Evolutionary conservation across 495 filamentous ascomycete genomes (phyloP).

Genomic region (Chaetomium fimeti): DNA sequence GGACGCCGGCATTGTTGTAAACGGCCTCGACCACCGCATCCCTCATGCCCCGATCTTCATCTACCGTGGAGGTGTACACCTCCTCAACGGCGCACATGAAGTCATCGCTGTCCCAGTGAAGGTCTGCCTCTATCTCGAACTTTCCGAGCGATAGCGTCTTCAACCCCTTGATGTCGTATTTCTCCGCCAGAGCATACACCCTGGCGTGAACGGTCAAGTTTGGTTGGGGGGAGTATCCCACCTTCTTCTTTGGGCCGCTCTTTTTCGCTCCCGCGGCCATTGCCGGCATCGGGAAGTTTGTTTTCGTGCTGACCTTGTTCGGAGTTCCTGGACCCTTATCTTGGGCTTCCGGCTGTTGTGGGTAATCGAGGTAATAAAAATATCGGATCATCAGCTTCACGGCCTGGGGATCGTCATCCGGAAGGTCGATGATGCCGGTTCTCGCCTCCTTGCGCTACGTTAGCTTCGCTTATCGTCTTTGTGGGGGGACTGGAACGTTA

Average conservation of each 20-base stretch:
- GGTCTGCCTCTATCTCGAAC: background rate
- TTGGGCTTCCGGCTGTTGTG: background rate
- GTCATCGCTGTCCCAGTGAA: background rate
- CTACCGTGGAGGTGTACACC: background rate
- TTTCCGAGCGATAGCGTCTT: background rate
- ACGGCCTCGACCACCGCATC: background rate
- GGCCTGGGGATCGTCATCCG: background rate
- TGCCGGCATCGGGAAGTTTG: too few species aligned
- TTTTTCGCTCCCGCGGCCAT: too few species aligned
- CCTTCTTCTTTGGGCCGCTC: background rate
- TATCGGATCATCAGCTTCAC: background rate
- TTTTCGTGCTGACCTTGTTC: too few species aligned
- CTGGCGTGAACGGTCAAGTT: background rate
- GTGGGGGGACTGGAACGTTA: too few species aligned
- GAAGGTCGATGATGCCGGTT: background rate
- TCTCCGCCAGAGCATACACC: background rate
- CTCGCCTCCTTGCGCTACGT: background rate
- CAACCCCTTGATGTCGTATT: background rate
- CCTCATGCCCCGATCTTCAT: background rate
- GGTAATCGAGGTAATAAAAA: background rate
- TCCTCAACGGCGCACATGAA: background rate
- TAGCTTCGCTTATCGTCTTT: too few species aligned
- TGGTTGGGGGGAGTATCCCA: too few species aligned
- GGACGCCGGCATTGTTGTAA: background rate
- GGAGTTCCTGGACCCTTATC: background rate